Evolutionary conservation across 1,284 basidiomycete genomes (phyloP).

Genomic region (Coniophora puteana): DNA sequence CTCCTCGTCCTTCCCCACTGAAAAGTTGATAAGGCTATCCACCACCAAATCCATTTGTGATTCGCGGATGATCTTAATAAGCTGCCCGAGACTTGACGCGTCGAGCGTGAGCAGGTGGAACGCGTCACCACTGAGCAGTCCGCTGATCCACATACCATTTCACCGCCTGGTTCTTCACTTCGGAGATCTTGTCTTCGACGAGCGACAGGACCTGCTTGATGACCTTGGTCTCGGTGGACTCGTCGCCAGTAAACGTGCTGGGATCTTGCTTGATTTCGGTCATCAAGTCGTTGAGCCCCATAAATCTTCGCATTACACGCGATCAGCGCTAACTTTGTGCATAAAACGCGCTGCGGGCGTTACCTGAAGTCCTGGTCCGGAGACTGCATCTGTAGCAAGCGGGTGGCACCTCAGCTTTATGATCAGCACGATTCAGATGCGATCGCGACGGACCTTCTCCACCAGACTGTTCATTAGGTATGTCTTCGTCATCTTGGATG

Average conservation of each 20-base stretch:
- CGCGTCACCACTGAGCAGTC: slow-evolving; percentile 7
- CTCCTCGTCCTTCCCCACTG: slow-evolving; percentile 83
- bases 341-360: slow-evolving; percentile 22
- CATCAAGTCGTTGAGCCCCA: slow-evolving; percentile 92
- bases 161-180: slow-evolving; percentile 97
- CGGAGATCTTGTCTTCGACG: slow-evolving; percentile 91
- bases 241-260: slow-evolving; percentile 72
- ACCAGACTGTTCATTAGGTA: slow-evolving; percentile 78
- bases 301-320: slow-evolving; percentile 57
- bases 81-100: slow-evolving; percentile 65
- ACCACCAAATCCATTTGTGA: slow-evolving; percentile 82
- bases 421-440: not conserved
- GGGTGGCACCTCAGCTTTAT: slow-evolving; percentile 15
- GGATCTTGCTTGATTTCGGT: slow-evolving; percentile 78
- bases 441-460: slow-evolving; percentile 54
- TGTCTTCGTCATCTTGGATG: slow-evolving; percentile 68
- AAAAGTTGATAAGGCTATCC: slow-evolving; percentile 83
- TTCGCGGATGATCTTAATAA: slow-evolving; percentile 85
- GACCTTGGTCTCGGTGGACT: slow-evolving; percentile 76
- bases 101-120: slow-evolving; percentile 1
- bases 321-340: slow-evolving; percentile 13
- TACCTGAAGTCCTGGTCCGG: slow-evolving; percentile 81
- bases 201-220: slow-evolving; percentile 78
- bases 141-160: slow-evolving; percentile 66
- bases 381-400: slow-evolving; percentile 72